Conservation (phyloP, 2,329 filamentous ascomycete species). For the Talaromyces piceae region DNA sequence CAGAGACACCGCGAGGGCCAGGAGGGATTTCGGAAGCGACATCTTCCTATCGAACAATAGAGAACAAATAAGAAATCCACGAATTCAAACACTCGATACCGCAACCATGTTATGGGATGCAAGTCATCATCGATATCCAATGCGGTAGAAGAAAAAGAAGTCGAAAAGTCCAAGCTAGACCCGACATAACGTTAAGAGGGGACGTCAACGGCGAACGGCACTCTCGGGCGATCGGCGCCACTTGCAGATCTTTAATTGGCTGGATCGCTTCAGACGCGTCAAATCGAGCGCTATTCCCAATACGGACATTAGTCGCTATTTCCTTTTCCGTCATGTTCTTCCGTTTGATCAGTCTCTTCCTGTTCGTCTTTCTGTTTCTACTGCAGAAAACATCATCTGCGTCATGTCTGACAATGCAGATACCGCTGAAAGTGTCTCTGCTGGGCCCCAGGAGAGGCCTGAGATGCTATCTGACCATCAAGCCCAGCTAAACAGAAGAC, state of each 20-base stretch:
- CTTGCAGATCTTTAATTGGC: background rate
- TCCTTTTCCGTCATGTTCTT: background rate
- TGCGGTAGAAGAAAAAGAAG: no score
- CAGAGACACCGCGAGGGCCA: slow-evolving; percentile 21
- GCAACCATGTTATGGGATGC: no score
- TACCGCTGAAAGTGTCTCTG: background rate
- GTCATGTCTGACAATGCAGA: background rate
- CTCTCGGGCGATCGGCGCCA: background rate
- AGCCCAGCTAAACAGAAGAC: slow-evolving; percentile 14
- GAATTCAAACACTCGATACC: no score
- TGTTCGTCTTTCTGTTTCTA: background rate
- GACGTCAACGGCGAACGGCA: no score
- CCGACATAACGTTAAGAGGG: no score
- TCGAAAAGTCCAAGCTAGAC: no score
- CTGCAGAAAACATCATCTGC: background rate
- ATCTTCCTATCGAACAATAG: background rate
- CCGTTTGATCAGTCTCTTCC: background rate
- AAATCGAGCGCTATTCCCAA: background rate
- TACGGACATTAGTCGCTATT: background rate
- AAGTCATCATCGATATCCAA: no score
- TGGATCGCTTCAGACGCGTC: background rate
- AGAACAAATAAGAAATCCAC: background rate
- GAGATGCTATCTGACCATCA: background rate
- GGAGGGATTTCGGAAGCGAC: slow-evolving; percentile 4
- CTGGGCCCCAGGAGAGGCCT: background rate